phyloP scores from a whole-genome alignment of 768 basidiomycete species.

The Kwoniella sp. region DNA sequence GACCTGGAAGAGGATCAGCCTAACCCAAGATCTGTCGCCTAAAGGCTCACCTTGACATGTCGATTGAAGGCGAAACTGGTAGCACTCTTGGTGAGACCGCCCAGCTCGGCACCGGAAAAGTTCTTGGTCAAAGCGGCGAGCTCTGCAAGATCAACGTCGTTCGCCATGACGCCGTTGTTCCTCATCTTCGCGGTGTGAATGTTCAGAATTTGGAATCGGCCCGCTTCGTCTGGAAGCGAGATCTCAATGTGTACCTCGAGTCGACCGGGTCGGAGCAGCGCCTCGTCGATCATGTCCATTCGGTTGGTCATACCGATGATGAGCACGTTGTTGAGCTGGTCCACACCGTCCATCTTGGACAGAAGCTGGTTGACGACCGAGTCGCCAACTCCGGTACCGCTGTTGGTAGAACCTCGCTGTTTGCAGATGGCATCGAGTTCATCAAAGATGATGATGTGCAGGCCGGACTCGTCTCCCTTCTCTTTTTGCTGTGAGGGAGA shows the following conservation, averaged over 20 bases:
- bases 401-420: constrained; percentile 87
- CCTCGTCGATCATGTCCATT: constrained; percentile 97
- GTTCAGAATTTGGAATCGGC: constrained; percentile 84
- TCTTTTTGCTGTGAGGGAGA: constrained; percentile 71
- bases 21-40: not conserved
- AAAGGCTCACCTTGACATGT: constrained; percentile 77
- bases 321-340: constrained; percentile 96
- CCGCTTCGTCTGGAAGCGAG: constrained; percentile 88
- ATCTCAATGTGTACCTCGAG: constrained; percentile 99
- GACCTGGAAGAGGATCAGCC: constrained; percentile 53
- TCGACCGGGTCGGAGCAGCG: constrained; percentile 91
- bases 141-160: constrained; percentile 76
- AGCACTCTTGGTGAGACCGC: constrained; percentile 93
- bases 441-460: constrained; percentile 99
- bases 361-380: constrained; percentile 97
- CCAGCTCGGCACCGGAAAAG: constrained; percentile 95
- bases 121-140: constrained; percentile 86
- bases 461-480: constrained; percentile 90
- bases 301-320: constrained; percentile 99
- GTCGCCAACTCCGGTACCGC: constrained; percentile 95
- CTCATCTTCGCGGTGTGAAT: constrained; percentile 97
- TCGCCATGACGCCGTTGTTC: constrained; percentile 79
- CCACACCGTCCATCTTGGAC: constrained; percentile 99
- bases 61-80: constrained; percentile 96
- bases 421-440: constrained; percentile 98